Conservation (phyloP, 2,329 filamentous ascomycete genomes). For the Domatiomyces catenatus region DNA sequence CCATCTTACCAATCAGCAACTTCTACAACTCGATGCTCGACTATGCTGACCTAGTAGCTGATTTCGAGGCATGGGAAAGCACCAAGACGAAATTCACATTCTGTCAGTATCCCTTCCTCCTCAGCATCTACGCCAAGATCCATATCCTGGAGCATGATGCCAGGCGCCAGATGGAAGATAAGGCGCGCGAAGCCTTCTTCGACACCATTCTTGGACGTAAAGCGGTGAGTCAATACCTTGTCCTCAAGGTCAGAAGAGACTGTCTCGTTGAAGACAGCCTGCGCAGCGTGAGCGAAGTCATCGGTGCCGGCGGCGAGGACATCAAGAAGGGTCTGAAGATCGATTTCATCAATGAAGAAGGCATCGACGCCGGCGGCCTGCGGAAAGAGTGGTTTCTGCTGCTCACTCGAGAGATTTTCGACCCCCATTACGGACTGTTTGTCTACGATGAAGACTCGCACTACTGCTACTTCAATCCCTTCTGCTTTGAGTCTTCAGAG, state of each 20-base stretch:
- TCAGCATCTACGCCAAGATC: slow-evolving; percentile 87
- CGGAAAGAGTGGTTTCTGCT: slow-evolving; percentile 92
- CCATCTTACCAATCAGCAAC: slow-evolving; percentile 61
- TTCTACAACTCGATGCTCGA: slow-evolving; percentile 84
- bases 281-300: slow-evolving; percentile 67
- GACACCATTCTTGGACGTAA: slow-evolving; percentile 67
- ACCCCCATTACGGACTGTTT: slow-evolving; percentile 83
- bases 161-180: slow-evolving; percentile 73
- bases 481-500: slow-evolving; percentile 77
- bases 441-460: slow-evolving; percentile 79
- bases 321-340: slow-evolving; percentile 83
- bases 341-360: slow-evolving; percentile 75
- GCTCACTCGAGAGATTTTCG: slow-evolving; percentile 76
- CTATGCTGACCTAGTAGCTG: slow-evolving; percentile 66
- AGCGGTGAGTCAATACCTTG: slow-evolving; percentile 60
- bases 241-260: slow-evolving; percentile 63
- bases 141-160: slow-evolving; percentile 80
- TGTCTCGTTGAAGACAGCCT: slow-evolving; percentile 48
- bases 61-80: slow-evolving; percentile 79
- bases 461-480: slow-evolving; percentile 86
- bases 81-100: slow-evolving; percentile 64
- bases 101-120: slow-evolving; percentile 80
- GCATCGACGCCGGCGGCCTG: slow-evolving; percentile 74
- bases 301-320: slow-evolving; percentile 65
- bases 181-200: slow-evolving; percentile 79